Evolutionary conservation across 257 asterid species (phyloP), one percentile per base, ranked within the genome.

Genomic region (Scutellaria baicalensis): DNA sequence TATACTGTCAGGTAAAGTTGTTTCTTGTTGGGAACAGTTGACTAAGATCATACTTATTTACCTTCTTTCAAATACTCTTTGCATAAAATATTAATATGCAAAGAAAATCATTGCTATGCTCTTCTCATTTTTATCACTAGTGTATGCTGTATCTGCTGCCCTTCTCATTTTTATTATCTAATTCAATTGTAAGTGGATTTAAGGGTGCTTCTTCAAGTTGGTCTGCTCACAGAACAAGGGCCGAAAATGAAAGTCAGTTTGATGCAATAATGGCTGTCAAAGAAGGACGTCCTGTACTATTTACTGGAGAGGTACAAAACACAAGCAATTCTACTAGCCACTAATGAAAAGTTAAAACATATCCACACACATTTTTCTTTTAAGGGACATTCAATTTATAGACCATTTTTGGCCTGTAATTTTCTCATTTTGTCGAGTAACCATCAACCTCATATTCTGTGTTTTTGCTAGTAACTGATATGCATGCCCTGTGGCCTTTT

Each of bases 171-270:
- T 59, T 27, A 21, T 20, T 55, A 45, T 77, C 82, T 76, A 69
- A 80, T 69, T 35, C 51, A 36, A n/a, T 60, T 69, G 18, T 75
- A 55, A 33, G 36, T 77, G 75, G 55, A 49, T 50, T 77, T 54
- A 81, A 91, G 99, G 96, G 97, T 69, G 88, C 83, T 66, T 71
- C 96, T 68, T 91, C 99, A 64, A 79, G 72, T 70, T 93, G 99
- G 99, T 81, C 96, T 56, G 99, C 99, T 65, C 86, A 87, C 76
- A 84, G 85, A 79, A 75, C 82, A 79, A 82, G 92, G 85, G 80
- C 82, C 52, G 93, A 91, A 71, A 49, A 78, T 23, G 93, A 78
- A 58, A 67, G 66, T 57, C 85, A 78, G 76, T 93, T 93, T 64
- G 91, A 93, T 74, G 99, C 99, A 58, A 35, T 80, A 66, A 79